phyloP scores from a whole-genome alignment of 352 stramenopile genomes.

The Phytophthora pluvialis region DNA sequence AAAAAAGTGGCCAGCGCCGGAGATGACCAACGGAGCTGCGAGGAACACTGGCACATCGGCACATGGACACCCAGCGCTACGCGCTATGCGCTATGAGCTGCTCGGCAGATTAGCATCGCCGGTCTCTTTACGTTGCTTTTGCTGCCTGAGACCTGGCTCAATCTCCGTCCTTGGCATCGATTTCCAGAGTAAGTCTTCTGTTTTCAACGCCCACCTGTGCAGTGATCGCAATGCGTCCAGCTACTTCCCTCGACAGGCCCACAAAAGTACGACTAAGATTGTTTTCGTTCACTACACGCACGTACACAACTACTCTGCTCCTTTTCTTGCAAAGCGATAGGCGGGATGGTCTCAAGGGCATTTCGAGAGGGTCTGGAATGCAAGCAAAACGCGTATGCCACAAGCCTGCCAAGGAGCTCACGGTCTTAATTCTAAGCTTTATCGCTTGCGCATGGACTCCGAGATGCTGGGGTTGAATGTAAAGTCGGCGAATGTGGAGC shows the following conservation, averaged over 20 bases:
- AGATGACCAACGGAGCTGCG: slow-evolving; percentile 31
- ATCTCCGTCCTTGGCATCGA: slow-evolving; percentile 9
- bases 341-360: neutral
- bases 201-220: too few species aligned
- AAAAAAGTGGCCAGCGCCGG: slow-evolving; percentile 4
- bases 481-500: slow-evolving; percentile 74
- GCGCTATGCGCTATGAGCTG: neutral
- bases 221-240: neutral
- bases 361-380: slow-evolving; percentile 14
- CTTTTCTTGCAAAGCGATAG: slow-evolving; percentile 10
- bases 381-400: slow-evolving; percentile 16
- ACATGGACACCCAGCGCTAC: neutral
- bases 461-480: slow-evolving; percentile 76
- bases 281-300: slow-evolving; percentile 15
- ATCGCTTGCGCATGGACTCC: slow-evolving; percentile 53
- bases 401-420: neutral
- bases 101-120: neutral
- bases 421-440: slow-evolving; percentile 34
- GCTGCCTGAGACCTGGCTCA: neutral
- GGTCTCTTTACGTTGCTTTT: neutral
- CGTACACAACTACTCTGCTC: slow-evolving; percentile 15
- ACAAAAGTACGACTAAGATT: slow-evolving; percentile 16
- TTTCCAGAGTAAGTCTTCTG: too few species aligned
- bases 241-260: neutral
- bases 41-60: neutral